Evolutionary conservation across 306 rosid species (phyloP), one percentile per base, ranked within the genome.

Genomic region (Cyamopsis tetragonoloba): DNA sequence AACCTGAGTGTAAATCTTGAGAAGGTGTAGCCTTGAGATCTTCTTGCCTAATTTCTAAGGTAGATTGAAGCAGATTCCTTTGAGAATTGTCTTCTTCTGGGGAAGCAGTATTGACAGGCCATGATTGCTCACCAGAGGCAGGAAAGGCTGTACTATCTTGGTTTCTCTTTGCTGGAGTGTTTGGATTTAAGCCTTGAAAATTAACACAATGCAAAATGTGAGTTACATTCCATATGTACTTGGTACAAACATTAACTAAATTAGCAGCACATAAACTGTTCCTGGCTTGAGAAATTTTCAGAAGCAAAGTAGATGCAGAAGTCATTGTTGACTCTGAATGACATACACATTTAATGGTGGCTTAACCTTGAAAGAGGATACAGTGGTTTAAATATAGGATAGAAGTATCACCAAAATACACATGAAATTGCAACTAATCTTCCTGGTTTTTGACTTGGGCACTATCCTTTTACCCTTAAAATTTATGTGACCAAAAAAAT

Each of bases 71-170:
- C 26, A 19, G 62, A 62, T 58, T 66, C 12, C 15, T 28, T 18
- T n/a, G 44, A 77, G 43, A 73, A 50, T 60, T 68, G 56, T 9
- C 66, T 23, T 34, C 70, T 20, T 47, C 66, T 62, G 18, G 58
- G 14, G 75, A 77, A 71, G 23, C 12, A 60, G 44, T 34, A 60
- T 19, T 2, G 28, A 26, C 14, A 61, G 18, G 12, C 69, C n/a
- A n/a, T n/a, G 56, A 44, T 50, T 62, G 67, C 20, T 72, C 68
- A 56, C 30, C 49, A 55, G 64, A 65, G 38, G 57, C 55, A 62
- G 61, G 35, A 66, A 31, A 62, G 24, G 8, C 13, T 26, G 62
- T n/a, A 32, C 8, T 27, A 13, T 44, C 70, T 49, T 62, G 75
- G 61, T 42, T 20, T 54, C 18, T 39, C 41, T 32, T 66, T 47